Conservation (phyloP, 768 basidiomycete genomes). For the Antrodiella citrinella region DNA sequence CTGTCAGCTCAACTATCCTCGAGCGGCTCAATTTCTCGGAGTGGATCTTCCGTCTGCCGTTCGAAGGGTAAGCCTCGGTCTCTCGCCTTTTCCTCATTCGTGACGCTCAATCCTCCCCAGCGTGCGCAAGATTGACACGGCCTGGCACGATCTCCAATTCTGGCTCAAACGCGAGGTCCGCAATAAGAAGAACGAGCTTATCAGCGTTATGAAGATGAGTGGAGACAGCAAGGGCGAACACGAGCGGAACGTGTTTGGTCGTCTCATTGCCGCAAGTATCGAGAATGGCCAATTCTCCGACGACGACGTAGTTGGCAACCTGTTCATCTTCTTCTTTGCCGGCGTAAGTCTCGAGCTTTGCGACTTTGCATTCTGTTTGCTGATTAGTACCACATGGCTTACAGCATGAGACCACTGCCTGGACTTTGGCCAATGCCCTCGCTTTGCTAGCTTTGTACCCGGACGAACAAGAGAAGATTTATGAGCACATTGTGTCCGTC, state of each 20-base stretch:
- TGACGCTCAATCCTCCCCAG: not conserved
- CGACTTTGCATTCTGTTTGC: not conserved
- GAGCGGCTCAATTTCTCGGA: not conserved
- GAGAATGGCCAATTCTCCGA: not conserved
- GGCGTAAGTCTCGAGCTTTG: conserved; percentile 5
- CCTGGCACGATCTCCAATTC: not conserved
- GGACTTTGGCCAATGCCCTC: conserved; percentile 15
- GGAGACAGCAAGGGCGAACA: not conserved
- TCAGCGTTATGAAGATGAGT: not conserved
- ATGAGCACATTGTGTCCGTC: conserved; percentile 4
- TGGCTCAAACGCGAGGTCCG: not conserved
- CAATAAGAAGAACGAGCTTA: not conserved
- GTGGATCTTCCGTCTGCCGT: conserved; percentile 4
- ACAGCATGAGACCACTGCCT: conserved; percentile 18
- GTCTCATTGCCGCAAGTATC: not conserved
- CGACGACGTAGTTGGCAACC: conserved; percentile 7
- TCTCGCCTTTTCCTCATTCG: not conserved
- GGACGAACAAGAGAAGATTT: conserved; percentile 14
- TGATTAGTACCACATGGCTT: too few species aligned
- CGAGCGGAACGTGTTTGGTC: not conserved
- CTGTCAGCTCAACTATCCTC: conserved; percentile 2
- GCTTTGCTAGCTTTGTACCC: conserved; percentile 19
- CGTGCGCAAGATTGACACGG: not conserved
- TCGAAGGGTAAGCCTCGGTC: not conserved
- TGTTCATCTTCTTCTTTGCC: conserved; percentile 19